Evolutionary conservation across 2,329 filamentous ascomycete genomes (phyloP).

Genomic region (Keithomyces neogunnii): DNA sequence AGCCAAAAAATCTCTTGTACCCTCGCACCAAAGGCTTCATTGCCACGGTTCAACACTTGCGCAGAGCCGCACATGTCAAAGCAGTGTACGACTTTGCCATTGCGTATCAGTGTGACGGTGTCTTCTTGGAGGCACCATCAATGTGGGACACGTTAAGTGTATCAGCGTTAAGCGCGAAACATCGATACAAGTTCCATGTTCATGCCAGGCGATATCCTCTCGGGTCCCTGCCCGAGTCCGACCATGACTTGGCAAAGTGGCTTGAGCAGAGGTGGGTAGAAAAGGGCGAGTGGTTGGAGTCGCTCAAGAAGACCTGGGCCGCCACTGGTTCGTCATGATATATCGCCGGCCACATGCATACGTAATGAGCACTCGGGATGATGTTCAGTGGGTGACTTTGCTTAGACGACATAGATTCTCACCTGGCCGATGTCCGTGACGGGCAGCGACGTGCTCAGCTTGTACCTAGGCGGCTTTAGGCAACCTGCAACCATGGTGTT

Average conservation of each 20-base stretch:
- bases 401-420: no score
- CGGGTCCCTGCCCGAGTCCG: conserved; percentile 37
- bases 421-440: no score
- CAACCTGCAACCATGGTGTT: not conserved
- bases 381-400: no score
- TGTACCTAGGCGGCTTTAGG: no score
- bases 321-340: conserved; percentile 2
- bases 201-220: conserved; percentile 39
- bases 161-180: conserved; percentile 26
- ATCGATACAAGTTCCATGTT: conserved; percentile 40
- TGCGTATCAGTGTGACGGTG: conserved; percentile 36
- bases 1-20: conserved; percentile 50
- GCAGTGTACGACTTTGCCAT: conserved; percentile 49
- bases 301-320: conserved; percentile 12
- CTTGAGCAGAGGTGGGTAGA: conserved; percentile 44
- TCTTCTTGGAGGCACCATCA: conserved; percentile 37
- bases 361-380: not conserved
- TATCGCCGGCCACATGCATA: not conserved
- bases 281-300: conserved; percentile 43
- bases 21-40: conserved; percentile 54
- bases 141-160: conserved; percentile 45
- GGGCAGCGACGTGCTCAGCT: no score
- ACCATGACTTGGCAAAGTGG: conserved; percentile 41
- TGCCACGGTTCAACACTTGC: conserved; percentile 47
- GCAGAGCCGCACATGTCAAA: conserved; percentile 39